phyloP scores from a whole-genome alignment of 345 rosid species.

The Aegle marmelos region DNA sequence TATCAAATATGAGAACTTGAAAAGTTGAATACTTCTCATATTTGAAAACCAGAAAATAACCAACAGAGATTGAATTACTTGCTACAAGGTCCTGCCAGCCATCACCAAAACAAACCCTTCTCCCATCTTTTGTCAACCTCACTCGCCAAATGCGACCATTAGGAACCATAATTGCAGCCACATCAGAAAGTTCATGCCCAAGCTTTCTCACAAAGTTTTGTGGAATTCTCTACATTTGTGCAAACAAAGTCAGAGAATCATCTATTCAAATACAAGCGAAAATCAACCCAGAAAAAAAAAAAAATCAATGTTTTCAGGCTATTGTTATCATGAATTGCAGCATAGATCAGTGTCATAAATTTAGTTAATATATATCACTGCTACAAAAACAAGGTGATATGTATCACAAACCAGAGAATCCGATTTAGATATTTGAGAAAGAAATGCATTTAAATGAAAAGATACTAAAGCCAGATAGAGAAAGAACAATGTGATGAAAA shows the following conservation, averaged over 20 bases:
- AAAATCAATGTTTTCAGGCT: background rate
- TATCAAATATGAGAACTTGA: background rate
- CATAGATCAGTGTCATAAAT: background rate
- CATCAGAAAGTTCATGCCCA: background rate
- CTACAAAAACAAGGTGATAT: background rate
- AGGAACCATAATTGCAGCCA: background rate
- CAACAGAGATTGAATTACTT: background rate
- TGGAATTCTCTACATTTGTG: background rate
- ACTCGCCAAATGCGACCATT: background rate
- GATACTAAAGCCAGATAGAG: background rate
- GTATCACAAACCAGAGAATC: too few species aligned
- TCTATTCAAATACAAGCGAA: background rate
- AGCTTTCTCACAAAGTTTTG: background rate
- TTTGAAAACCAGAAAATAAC: background rate
- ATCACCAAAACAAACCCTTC: background rate
- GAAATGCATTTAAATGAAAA: background rate
- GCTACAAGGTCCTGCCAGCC: background rate
- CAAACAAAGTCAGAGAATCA: background rate
- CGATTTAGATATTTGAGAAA: too few species aligned
- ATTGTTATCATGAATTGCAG: background rate
- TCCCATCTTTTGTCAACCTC: background rate
- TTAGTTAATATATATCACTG: background rate
- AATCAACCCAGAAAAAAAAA: background rate
- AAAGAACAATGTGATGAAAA: background rate
- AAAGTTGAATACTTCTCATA: background rate